phyloP scores from a whole-genome alignment of 306 rosid species.

The Calophaca sinica region DNA sequence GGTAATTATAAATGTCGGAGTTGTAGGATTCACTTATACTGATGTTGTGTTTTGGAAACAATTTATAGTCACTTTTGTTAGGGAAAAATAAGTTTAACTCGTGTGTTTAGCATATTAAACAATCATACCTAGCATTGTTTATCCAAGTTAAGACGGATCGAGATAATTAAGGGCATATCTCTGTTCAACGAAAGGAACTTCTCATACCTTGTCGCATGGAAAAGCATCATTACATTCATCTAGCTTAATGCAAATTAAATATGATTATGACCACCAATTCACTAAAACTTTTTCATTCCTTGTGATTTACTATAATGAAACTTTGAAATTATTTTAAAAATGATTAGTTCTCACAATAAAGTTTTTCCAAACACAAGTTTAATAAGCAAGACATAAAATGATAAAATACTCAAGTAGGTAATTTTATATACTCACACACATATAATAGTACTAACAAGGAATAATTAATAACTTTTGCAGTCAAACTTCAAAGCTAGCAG shows the following conservation, averaged over 20 bases:
- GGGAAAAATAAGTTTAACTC: not conserved
- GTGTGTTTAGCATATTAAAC: not conserved
- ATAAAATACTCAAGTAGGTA: constrained; percentile 11
- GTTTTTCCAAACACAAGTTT: not conserved
- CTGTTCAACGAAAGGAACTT: constrained; percentile 35
- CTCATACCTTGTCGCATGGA: constrained; percentile 22
- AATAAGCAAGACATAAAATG: not conserved
- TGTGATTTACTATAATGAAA: not conserved
- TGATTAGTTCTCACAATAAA: not conserved
- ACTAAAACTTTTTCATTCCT: too few species aligned
- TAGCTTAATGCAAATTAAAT: constrained; percentile 3
- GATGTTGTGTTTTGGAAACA: constrained; percentile 32
- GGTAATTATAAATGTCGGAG: constrained; percentile 26
- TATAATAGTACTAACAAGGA: not conserved
- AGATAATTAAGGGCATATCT: constrained; percentile 5
- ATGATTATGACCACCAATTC: not conserved
- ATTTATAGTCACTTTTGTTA: not conserved
- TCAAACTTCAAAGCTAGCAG: constrained; percentile 40
- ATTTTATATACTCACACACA: too few species aligned
- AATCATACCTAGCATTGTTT: not conserved
- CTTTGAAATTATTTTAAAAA: not conserved
- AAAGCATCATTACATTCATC: constrained; percentile 37
- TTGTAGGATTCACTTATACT: constrained; percentile 14
- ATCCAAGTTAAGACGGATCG: not conserved
- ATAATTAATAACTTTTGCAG: constrained; percentile 18